Conservation (phyloP, 192 early-diverging fungal genomes). For the Chytriomyces sp. region DNA sequence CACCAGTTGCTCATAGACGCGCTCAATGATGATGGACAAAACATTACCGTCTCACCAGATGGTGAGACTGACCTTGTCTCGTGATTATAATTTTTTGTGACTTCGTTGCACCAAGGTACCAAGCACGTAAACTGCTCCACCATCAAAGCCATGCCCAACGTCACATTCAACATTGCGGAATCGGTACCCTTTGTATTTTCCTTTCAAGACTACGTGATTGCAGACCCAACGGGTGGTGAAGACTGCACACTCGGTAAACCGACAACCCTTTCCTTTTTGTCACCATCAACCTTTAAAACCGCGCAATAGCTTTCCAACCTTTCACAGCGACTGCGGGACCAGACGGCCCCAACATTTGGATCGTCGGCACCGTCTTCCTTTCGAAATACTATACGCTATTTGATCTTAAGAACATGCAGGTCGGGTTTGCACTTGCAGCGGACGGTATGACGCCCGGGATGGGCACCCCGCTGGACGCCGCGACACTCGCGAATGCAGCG, state of each 20-base stretch:
- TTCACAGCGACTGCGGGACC: neutral
- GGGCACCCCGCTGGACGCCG: neutral
- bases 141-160: neutral
- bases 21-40: neutral
- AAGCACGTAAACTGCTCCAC: neutral
- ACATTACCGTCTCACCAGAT: neutral
- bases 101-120: neutral
- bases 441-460: conserved; percentile 3
- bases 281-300: no score
- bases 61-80: neutral
- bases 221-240: neutral
- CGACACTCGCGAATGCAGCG: no score
- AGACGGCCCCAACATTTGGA: conserved; percentile 39
- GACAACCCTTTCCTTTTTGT: no score
- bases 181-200: neutral
- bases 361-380: conserved; percentile 14
- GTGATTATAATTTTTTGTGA: neutral
- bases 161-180: conserved; percentile 1
- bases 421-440: conserved; percentile 27
- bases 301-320: neutral
- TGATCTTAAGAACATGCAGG: conserved; percentile 17
- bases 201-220: neutral
- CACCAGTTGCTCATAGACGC: neutral
- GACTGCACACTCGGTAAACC: conserved; percentile 16
- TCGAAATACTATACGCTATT: conserved; percentile 23